phyloP scores from a whole-genome alignment of 2,329 filamentous ascomycete species.

The Gaeumannomyces sp. region DNA sequence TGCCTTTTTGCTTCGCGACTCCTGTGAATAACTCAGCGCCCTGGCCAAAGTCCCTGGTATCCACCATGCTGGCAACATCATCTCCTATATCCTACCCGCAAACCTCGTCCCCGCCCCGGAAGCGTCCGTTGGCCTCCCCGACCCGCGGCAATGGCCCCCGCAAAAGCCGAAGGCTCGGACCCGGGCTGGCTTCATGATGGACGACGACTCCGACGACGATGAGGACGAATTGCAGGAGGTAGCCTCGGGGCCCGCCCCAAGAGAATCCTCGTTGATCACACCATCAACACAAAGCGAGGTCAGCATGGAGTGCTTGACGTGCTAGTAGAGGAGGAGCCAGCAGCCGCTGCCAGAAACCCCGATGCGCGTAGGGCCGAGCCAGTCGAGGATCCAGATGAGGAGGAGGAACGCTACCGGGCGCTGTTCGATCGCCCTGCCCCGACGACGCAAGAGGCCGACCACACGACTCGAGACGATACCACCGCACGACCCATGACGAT shows the following conservation, averaged over 20 bases:
- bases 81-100: constrained; percentile 12
- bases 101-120: constrained; percentile 10
- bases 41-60: background rate
- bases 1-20: background rate
- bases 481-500: constrained; percentile 2
- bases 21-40: background rate
- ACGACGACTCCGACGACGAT: constrained; percentile 11
- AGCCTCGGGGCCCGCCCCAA: constrained; percentile 7
- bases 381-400: background rate
- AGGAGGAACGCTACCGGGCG: constrained; percentile 8
- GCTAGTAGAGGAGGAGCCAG: background rate
- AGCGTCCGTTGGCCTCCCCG: constrained; percentile 7
- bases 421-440: constrained; percentile 6
- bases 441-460: background rate
- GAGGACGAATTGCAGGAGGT: constrained; percentile 6
- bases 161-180: constrained; percentile 9
- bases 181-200: constrained; percentile 11
- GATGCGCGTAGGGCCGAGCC: background rate
- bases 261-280: constrained; percentile 8
- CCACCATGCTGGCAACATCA: constrained; percentile 11
- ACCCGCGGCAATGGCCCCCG: constrained; percentile 8
- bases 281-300: background rate
- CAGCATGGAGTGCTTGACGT: background rate
- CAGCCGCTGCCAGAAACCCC: background rate
- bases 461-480: background rate